Evolutionary conservation across 2,329 filamentous ascomycete genomes (phyloP).

Genomic region (Pyrenochaeta sp.): DNA sequence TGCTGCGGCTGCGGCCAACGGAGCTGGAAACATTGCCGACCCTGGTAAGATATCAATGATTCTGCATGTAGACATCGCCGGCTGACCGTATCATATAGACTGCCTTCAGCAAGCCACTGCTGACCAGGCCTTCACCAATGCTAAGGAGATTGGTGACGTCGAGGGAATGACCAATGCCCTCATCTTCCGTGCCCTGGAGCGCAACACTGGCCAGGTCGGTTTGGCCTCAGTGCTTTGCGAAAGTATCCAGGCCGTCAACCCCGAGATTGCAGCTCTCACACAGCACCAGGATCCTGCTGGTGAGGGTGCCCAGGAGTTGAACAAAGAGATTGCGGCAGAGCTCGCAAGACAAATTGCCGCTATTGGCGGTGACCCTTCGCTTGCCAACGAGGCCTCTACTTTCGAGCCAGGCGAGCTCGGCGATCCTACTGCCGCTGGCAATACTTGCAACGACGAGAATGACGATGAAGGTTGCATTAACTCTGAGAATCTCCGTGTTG

Average conservation of each 20-base stretch:
- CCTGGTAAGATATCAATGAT: conserved; percentile 38
- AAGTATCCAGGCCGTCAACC: conserved; percentile 64
- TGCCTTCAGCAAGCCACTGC: conserved; percentile 67
- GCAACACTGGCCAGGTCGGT: conserved; percentile 67
- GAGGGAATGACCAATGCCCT: conserved; percentile 63
- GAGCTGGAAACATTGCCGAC: conserved; percentile 59
- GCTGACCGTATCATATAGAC: conserved; percentile 43
- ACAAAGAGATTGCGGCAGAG: conserved; percentile 67
- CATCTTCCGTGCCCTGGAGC: conserved; percentile 63
- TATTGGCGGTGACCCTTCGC: conserved; percentile 68
- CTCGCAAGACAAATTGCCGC: conserved; percentile 66
- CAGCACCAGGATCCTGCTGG: conserved; percentile 75
- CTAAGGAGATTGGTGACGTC: conserved; percentile 61
- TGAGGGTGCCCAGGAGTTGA: conserved; percentile 61
- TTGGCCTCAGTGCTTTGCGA: conserved; percentile 65
- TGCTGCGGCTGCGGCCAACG: conserved; percentile 57
- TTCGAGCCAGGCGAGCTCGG: conserved; percentile 67
- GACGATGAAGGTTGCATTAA: conserved; percentile 64
- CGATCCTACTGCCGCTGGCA: conserved; percentile 59
- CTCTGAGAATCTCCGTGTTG: conserved; percentile 59
- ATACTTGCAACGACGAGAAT: conserved; percentile 59
- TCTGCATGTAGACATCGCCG: not conserved
- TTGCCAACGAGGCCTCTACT: conserved; percentile 68
- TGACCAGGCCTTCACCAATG: conserved; percentile 68
- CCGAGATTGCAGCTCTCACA: conserved; percentile 68